Base-by-base conservation (phyloP, 176 grass and related monocot species). In the Musa acuminata region DNA sequence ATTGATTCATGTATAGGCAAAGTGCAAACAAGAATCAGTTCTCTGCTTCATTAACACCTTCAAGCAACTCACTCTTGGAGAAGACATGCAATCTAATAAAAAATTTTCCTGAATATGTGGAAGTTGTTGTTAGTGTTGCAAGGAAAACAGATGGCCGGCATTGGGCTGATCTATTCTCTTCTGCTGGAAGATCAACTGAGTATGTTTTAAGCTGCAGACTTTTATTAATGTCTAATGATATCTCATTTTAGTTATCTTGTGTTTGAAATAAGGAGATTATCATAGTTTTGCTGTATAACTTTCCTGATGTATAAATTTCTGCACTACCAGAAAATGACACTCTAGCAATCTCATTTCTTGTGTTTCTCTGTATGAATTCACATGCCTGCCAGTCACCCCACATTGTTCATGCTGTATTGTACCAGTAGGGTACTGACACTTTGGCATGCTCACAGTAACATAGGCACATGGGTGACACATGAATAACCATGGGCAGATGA, bases 71-170 rank as follows among this genome's bases (percentile, higher is more conserved):
- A 81, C 87, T 98, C 72, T 87, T 98, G 53, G 90, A 93, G 78
- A 98, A 98, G 82, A 87, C 94, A 59, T 98, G 94, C 43, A 84
- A 91, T 75, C 80, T 98, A 62, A 82, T 98, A 43, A 79, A 78
- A 53, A 98, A 91, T 49, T 98, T 98, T 85, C 86, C 94, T 72
- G 90, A 98, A 89, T 98, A 93, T 87, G 85, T 89, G 84, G 88
- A 98, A 74, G 94, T 98, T 74, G 90, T 98, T 72, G 94, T 98
- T 55, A 98, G 94, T 87, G 94, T 98, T 85, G 94, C 94, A 67
- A 93, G 94, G 75, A 98, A 98, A 85, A 98, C 94, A 77, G 94
- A 98, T 91, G 94, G 94, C 12, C 83, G 94, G 23, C 94, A 98
- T 75, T 98, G 94, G 94, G 88, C 94, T 43, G 87, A 93, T 89